These are phyloP conservation scores for Plasmodium gaboni DNA, from an alignment of 169 alveolate species.

Conservation along the genomic window DNA sequence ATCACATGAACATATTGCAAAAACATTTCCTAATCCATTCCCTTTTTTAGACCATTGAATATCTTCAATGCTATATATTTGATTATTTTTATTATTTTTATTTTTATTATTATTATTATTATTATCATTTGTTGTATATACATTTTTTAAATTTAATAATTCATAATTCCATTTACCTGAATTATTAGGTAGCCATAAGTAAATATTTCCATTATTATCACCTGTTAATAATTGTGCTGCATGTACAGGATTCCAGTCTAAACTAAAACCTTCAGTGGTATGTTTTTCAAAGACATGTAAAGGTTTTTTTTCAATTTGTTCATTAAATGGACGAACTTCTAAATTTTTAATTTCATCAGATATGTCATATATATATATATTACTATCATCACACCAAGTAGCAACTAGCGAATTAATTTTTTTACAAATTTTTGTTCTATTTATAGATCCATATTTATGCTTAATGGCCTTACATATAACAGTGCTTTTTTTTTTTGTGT, in stretches of 20 bases:
- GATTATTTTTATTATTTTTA: neutral
- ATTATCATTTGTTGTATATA: too few relatives aligned
- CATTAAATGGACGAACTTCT: constrained; percentile 31
- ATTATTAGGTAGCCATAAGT: constrained; percentile 79
- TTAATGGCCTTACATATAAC: constrained; percentile 46
- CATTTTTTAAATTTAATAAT: neutral
- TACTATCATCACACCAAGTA: constrained; percentile 74
- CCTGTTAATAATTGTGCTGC: constrained; percentile 85
- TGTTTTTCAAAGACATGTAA: constrained; percentile 72
- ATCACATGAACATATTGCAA: constrained; percentile 82
- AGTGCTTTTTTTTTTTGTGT: neutral
- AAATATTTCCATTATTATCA: constrained; percentile 80
- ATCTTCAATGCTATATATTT: constrained; percentile 78
- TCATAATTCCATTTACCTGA: constrained; percentile 42
- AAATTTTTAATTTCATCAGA: constrained; percentile 39
- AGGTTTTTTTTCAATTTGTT: constrained; percentile 17
- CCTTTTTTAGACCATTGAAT: constrained; percentile 81
- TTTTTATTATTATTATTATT: neutral
- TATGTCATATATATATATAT: constrained; percentile 46
- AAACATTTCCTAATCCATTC: constrained; percentile 74
- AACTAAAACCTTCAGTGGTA: constrained; percentile 84
- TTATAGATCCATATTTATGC: constrained; percentile 50
- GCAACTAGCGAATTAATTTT: constrained; percentile 56
- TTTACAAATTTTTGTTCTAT: constrained; percentile 37
- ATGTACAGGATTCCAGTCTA: constrained; percentile 81